Base-by-base conservation (phyloP, 192 early-diverging fungal species). In the Backusella liffmaniae region DNA sequence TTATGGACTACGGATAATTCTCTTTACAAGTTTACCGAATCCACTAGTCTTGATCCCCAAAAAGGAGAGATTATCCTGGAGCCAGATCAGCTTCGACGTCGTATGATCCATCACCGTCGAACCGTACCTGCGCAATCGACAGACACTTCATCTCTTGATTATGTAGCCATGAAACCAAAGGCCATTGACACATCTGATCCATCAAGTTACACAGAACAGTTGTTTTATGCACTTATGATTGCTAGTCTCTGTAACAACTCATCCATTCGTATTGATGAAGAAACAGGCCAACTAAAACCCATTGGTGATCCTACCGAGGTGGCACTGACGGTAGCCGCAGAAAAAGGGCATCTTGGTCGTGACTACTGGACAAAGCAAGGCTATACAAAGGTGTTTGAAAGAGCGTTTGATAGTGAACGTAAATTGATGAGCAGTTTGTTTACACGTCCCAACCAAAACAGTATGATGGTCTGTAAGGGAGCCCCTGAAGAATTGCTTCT, bases 271-370 rank as follows among this genome's bases (percentile, higher is more conserved):
- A 18, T n/a, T 2, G 67, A 70, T 49, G 71, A 76, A 5, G 44
- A 72, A 23, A 70, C 69, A 7, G 49, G 49, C 34, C 80, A 84
- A 70, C 96, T 92, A 87, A 94, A 89, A 76, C 83, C 89, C 15
- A 80, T 94, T 51, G 97, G 97, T 37, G 97, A 99, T 84, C 92
- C 97, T 5, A 99, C 97, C n/a, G 97, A 99, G 80, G 92, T 98
- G 7, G 97, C 96, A 5, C 78, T 99, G 83, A 86, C 93, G 3
- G 90, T 94, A 66, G 95, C 95, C 1, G 91, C 94, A 0, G 90
- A 94, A 69, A 96, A 97, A 79, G 90, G 91, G 23, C 92, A 93
- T 0, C 90, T 96, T 62, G 79, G 90, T 35, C 89, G 91, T 67
- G 77, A 86, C 18, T 90, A 81, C 77, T 95, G 93, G 84, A 76